Base-by-base conservation (phyloP, 805 yeast genomes). In the Saccharomycopsis olivae region DNA sequence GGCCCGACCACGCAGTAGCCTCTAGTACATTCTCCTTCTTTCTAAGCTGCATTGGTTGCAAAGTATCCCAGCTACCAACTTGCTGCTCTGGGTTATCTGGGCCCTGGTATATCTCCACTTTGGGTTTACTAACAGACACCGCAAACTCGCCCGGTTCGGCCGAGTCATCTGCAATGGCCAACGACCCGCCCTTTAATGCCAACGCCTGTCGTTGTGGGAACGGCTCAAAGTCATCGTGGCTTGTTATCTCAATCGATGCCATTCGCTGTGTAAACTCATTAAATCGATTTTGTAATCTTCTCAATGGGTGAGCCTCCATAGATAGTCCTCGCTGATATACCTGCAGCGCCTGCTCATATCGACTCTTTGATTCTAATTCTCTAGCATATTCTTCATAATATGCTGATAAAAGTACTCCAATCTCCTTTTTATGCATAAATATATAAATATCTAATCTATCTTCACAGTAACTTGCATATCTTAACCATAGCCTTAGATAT, bases 321-420 rank as follows among this genome's bases (percentile, higher is more conserved):
- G 65, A 63, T 1, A 87, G 50, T 0, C 94, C 94, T 41, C 66
- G 57, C 37, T 63, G 62, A 49, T 67, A 78, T 0, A 84, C 73
- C 38, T 69, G 71, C 2, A 62, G 61, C 0, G 94, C 94, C 41
- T 75, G 79, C 2, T 51, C 33, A 33, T 51, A 51, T 41, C 71
- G 67, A 16, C 68, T 67, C 14, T 57, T 58, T 1, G 62, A 33
- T 52, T 82, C 94, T 41, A 80, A 56, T 42, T 61, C 72, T 24
- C 67, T 64, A 1, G 94, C 84, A 60, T 82, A 85, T 44, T 74
- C 80, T 53, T 86, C 95, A 53, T 87, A 89, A 54, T 70, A 87
- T 15, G 75, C 51, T 0, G 95, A 75, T 37, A 85, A 61, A 29
- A 65, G 65, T 25, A 53, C 54, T 1, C 95, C 97, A 27, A 89